These are phyloP conservation scores for Crotalaria pallida DNA, from an alignment of 306 rosid species.

Conservation along the genomic window DNA sequence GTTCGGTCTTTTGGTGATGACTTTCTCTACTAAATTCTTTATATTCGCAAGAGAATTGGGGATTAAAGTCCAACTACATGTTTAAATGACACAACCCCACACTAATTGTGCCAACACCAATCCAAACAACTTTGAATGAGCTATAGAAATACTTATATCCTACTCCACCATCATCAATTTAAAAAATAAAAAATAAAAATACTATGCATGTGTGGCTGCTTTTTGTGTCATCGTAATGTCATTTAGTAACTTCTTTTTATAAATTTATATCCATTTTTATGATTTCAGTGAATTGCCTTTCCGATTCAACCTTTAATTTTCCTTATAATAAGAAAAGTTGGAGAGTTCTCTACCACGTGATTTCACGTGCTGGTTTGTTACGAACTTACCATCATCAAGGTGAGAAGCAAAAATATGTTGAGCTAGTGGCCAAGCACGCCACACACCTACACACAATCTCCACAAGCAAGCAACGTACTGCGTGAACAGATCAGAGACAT, in stretches of 20 bases:
- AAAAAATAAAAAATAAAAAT: background rate
- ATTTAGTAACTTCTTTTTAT: conserved; percentile 11
- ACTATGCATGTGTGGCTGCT: background rate
- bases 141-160: background rate
- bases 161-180: conserved; percentile 9
- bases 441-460: conserved; percentile 20
- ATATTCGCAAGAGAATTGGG: no score
- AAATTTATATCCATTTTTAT: background rate
- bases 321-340: background rate
- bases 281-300: conserved; percentile 17
- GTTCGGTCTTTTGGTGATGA: no score
- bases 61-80: no score
- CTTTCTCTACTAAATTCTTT: no score
- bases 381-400: background rate
- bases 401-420: background rate
- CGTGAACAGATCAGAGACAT: background rate
- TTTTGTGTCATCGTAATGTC: conserved; percentile 13
- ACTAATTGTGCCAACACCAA: no score
- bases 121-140: background rate
- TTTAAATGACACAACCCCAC: no score
- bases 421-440: background rate
- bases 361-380: background rate
- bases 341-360: background rate
- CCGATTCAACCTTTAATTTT: background rate
- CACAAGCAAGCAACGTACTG: conserved; percentile 40